A percentile compares a stretch with the other conserved stretches of the same genome.
Evolutionary conservation across 2,329 filamentous ascomycete species (phyloP).

Genomic region (Akanthomyces uredinophilus): DNA sequence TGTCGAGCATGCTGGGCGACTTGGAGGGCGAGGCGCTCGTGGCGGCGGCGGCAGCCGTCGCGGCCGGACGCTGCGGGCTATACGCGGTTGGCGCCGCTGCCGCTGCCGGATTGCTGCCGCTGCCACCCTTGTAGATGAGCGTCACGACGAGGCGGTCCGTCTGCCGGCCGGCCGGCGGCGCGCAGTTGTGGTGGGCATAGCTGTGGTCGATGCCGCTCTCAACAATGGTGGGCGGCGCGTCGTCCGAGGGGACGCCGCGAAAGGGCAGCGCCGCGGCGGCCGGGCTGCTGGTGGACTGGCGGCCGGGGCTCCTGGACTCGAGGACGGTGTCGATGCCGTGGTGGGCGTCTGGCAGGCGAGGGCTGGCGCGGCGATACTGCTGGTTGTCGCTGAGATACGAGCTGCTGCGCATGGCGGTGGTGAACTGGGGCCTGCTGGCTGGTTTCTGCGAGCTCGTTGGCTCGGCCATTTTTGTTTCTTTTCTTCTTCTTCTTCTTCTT

Average conservation of each 20-base stretch:
- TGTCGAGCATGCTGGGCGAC: slow-evolving; percentile 23
- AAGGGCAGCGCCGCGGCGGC: slow-evolving; percentile 39
- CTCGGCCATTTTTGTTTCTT: slow-evolving; percentile 4
- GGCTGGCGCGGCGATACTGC: slow-evolving; percentile 47
- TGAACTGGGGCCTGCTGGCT: slow-evolving; percentile 41
- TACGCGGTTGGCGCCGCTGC: too few relatives aligned
- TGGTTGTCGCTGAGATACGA: slow-evolving; percentile 60
- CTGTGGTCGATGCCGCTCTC: slow-evolving; percentile 59
- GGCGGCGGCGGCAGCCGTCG: not conserved
- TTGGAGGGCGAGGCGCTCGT: slow-evolving; percentile 20
- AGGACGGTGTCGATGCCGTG: slow-evolving; percentile 62
- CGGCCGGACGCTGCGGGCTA: too few relatives aligned
- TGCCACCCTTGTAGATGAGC: slow-evolving; percentile 54
- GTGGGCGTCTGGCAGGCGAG: slow-evolving; percentile 47
- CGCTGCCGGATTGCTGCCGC: slow-evolving; percentile 19
- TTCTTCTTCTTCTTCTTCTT: not conserved
- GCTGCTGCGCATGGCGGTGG: slow-evolving; percentile 50
- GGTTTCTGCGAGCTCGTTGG: slow-evolving; percentile 1
- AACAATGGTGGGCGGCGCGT: slow-evolving; percentile 54
- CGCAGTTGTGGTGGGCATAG: slow-evolving; percentile 59
- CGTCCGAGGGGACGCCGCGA: slow-evolving; percentile 56
- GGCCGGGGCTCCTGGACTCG: slow-evolving; percentile 43
- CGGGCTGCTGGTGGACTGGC: slow-evolving; percentile 26
- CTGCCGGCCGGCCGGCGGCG: slow-evolving; percentile 42
- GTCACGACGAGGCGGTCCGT: slow-evolving; percentile 55